Conservation (phyloP, 805 yeast genomes). For the Candida endomychidarum region DNA sequence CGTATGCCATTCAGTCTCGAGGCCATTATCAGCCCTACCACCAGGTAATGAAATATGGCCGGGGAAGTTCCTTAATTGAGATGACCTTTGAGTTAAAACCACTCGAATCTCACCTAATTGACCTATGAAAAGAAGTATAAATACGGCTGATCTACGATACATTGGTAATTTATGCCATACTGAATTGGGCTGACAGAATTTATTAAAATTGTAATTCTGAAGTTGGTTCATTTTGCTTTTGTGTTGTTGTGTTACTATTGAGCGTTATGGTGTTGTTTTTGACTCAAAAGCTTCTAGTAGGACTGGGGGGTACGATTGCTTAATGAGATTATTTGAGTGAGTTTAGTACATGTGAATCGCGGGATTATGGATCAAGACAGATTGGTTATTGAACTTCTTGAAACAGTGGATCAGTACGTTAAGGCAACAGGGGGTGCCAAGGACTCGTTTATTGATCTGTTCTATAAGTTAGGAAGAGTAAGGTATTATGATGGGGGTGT, state of each 20-base stretch:
- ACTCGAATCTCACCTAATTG: constrained; percentile 74
- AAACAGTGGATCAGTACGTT: neutral
- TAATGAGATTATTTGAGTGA: neutral
- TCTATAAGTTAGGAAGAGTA: neutral
- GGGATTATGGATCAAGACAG: constrained; percentile 1
- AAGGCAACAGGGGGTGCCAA: neutral
- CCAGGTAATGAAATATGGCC: constrained; percentile 95
- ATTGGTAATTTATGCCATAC: constrained; percentile 69
- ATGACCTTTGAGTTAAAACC: constrained; percentile 74
- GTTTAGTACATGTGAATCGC: constrained; percentile 2
- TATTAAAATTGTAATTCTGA: neutral
- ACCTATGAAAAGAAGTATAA: constrained; percentile 72
- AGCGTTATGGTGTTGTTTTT: no score
- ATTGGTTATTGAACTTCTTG: constrained; percentile 1
- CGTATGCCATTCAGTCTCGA: constrained; percentile 67
- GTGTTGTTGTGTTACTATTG: neutral
- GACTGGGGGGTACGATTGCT: no score
- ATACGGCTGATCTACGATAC: constrained; percentile 73
- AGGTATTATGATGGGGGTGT: constrained; percentile 7
- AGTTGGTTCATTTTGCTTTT: neutral
- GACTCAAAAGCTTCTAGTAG: no score
- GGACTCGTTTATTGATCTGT: neutral
- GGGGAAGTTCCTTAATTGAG: constrained; percentile 67
- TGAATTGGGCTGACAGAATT: constrained; percentile 21
- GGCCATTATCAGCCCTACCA: constrained; percentile 76